Evolutionary conservation across 192 early-diverging fungal species (phyloP).

Genomic region (Coemansia sp.): DNA sequence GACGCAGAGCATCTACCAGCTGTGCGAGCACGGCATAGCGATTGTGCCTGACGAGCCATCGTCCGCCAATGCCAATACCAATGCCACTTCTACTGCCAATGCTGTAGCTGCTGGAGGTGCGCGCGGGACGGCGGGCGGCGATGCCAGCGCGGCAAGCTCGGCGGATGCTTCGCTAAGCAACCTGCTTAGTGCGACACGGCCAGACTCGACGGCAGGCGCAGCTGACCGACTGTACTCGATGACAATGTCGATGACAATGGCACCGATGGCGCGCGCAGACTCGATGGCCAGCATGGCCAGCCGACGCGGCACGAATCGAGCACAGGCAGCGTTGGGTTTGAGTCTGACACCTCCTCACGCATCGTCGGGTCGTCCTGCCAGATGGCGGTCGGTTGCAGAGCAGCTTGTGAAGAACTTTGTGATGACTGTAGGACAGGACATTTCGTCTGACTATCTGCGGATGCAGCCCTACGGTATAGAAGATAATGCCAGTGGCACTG

Average conservation of each 20-base stretch:
- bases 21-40: conserved; percentile 52
- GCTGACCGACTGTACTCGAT: not conserved
- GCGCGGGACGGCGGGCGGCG: not conserved
- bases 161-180: conserved; percentile 28
- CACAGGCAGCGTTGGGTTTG: not conserved
- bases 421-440: conserved; percentile 51
- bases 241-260: conserved; percentile 16
- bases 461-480: conserved; percentile 21
- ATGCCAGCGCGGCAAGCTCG: conserved; percentile 14
- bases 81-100: not conserved
- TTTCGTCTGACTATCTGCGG: conserved; percentile 36
- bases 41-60: conserved; percentile 21
- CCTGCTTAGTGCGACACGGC: conserved; percentile 1
- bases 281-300: conserved; percentile 41
- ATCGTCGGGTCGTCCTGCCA: conserved; percentile 23
- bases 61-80: not conserved
- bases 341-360: too few relatives aligned
- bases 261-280: conserved; percentile 30
- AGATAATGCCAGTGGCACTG: not conserved
- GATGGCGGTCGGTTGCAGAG: conserved; percentile 44
- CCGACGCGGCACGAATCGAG: conserved; percentile 11
- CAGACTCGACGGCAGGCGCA: not conserved
- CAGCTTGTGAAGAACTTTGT: conserved; percentile 43
- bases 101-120: not conserved
- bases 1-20: conserved; percentile 53